These are phyloP conservation scores for Starmerella bombi DNA, from an alignment of 805 yeast species.

Conservation along the genomic window DNA sequence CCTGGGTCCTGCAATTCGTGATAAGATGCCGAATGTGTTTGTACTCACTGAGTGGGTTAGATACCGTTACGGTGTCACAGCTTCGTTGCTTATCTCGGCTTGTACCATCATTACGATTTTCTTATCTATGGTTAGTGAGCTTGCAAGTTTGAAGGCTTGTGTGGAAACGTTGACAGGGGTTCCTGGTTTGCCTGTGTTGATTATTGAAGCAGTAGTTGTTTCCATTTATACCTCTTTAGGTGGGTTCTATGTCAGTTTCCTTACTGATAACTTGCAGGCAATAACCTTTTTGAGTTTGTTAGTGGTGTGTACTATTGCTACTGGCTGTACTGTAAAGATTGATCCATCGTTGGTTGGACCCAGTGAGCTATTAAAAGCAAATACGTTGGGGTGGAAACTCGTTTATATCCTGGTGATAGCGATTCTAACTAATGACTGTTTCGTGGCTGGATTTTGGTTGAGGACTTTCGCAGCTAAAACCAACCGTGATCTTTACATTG, in stretches of 20 bases:
- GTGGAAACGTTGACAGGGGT: slow-evolving; percentile 65
- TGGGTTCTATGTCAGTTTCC: slow-evolving; percentile 76
- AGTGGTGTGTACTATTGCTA: slow-evolving; percentile 61
- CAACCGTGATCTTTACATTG: slow-evolving; percentile 60
- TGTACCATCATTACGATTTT: slow-evolving; percentile 77
- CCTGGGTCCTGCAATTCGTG: slow-evolving; percentile 68
- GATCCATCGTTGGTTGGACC: slow-evolving; percentile 52
- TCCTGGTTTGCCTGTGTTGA: slow-evolving; percentile 64
- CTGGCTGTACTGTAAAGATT: slow-evolving; percentile 39
- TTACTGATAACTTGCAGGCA: slow-evolving; percentile 83
- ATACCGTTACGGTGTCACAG: slow-evolving; percentile 56
- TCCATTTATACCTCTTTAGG: slow-evolving; percentile 78
- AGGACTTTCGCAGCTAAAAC: slow-evolving; percentile 81
- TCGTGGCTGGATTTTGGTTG: slow-evolving; percentile 86
- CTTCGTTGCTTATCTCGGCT: slow-evolving; percentile 62
- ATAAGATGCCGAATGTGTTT: slow-evolving; percentile 76
- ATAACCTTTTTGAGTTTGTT: slow-evolving; percentile 50
- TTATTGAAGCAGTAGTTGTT: slow-evolving; percentile 77
- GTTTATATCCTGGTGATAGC: slow-evolving; percentile 75
- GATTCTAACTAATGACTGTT: slow-evolving; percentile 77
- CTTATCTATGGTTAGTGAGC: slow-evolving; percentile 75
- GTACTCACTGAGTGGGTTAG: slow-evolving; percentile 92
- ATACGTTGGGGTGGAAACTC: slow-evolving; percentile 80
- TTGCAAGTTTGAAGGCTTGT: slow-evolving; percentile 67
- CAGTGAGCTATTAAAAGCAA: slow-evolving; percentile 49